Evolutionary conservation across 2,329 filamentous ascomycete genomes (phyloP), one percentile per base, ranked within the genome.

Genomic region (Aulographum hederae): DNA sequence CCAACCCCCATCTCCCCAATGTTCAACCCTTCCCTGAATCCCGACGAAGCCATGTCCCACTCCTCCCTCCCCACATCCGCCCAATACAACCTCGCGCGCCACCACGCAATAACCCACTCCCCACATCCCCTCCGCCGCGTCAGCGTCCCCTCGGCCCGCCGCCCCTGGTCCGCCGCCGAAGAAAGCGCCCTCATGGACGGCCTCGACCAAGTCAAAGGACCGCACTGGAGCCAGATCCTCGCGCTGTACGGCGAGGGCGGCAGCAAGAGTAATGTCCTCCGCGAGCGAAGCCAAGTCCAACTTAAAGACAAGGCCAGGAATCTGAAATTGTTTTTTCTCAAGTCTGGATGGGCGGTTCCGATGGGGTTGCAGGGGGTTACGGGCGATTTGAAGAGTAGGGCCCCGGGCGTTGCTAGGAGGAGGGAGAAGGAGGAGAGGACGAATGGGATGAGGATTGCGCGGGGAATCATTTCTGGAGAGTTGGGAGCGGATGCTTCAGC

Each of bases 301-400:
- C 62, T 92, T 10, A 93, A 93, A 51, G 82, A 93, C 48, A 93
- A 93, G 53, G 82, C 82, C 1, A 66, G 82, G 31, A 93, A 93
- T 40, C 56, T 92, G 30, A 93, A 92, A 51, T 57, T 93, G 0
- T 92, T 89, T 57, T 92, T 92, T 52, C 58, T 93, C 33, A 93
- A 93, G 58, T 86, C 78, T 13, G 81, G 81, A 32, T 84, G 82
- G 4, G 84, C 93, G 45, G 85, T 93, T 50, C 84, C 84, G 0
- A 82, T 79, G 43, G 89, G 89, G 42, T 57, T 93, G 15, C 75
- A 85, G 45, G 79, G 78, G 18, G 84, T 93, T 8, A 93, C 84
- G 0, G 84, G 84, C 3, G 84, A 93, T 53, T 59, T 93, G 23
- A 86, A 89, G 53, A 92, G 84, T 0, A 63, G 81, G 12, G 80